Evolutionary conservation across 352 stramenopile genomes (phyloP), one percentile per base, ranked within the genome.

Genomic region (Globisporangium iwayamae): DNA sequence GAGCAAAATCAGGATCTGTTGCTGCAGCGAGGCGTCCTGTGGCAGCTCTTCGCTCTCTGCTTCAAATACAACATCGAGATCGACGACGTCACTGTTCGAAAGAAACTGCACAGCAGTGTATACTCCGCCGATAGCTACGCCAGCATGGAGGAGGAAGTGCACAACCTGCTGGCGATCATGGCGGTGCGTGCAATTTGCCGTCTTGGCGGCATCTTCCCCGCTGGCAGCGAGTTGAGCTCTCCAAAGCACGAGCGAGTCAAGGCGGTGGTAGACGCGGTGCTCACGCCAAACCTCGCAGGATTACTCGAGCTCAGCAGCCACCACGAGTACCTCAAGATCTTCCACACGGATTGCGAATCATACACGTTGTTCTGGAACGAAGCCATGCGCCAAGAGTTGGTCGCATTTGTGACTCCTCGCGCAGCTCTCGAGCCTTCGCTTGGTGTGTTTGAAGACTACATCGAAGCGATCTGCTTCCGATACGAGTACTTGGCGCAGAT

Each of bases 271-370:
- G 71, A 91, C 57, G 64, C 84, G 0, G 56, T 94, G 8, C 74
- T 96, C 63, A 94, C 85, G 7, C 87, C 87, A 4, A 94, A 93
- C 53, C 63, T 94, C 32, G 76, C 85, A 9, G 59, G 69, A 4
- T 61, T 93, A 20, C 62, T 95, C 43, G 39, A 81, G 22, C 62
- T 92, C 0, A 85, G 76, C 34, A 93, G 73, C 45, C 83, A 91
- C 43, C 78, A 92, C 61, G 86, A 94, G 60, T 96, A 93, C 47
- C 67, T 96, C 43, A 91, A 91, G 65, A 72, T 94, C 10, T 92
- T 85, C 41, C 85, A 94, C 50, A 66, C 75, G 34, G 81, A 96
- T 46, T 93, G 80, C 34, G 76, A 87, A 58, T 92, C 84, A 6
- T 91, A 93, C 58, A 91, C 80, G 10, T 51, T 96, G n/a, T 85